Evolutionary conservation across 306 rosid genomes (phyloP).

Genomic region (Begonia loranthoides): DNA sequence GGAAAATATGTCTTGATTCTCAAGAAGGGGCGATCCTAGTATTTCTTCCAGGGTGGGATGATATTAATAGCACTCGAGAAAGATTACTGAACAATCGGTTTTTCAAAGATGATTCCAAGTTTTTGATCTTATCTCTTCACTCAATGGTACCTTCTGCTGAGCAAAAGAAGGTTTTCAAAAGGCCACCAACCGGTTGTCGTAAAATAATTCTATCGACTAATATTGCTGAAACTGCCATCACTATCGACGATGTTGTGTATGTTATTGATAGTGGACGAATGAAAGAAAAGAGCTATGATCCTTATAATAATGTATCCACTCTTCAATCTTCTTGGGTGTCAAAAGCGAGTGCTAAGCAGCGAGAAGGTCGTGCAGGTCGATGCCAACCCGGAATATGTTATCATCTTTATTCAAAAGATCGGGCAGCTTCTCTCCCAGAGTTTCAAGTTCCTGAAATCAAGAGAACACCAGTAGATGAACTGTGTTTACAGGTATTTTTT

Average conservation of each 20-base stretch:
- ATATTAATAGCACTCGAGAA: conserved; percentile 60
- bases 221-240: conserved; percentile 90
- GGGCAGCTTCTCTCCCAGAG: conserved; percentile 58
- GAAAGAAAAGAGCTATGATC: conserved; percentile 92
- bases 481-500: conserved; percentile 78
- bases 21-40: conserved; percentile 84
- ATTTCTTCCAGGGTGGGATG: conserved; percentile 98
- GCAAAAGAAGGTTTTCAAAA: conserved; percentile 68
- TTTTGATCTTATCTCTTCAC: conserved; percentile 54
- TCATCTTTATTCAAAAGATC: conserved; percentile 61
- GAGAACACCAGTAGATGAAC: conserved; percentile 92
- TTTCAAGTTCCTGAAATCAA: conserved; percentile 85
- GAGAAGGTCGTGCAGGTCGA: conserved; percentile 97
- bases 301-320: conserved; percentile 67
- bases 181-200: conserved; percentile 56
- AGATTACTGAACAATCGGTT: conserved; percentile 37
- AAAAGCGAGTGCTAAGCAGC: conserved; percentile 90
- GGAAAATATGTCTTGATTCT: conserved; percentile 67
- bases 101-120: conserved; percentile 39
- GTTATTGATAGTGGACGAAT: conserved; percentile 85
- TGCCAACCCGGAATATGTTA: conserved; percentile 96
- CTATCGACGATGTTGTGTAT: conserved; percentile 89
- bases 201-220: conserved; percentile 89
- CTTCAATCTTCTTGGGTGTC: conserved; percentile 97
- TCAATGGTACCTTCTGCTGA: conserved; percentile 71